A percentile compares a stretch with the other conserved stretches of the same genome.
phyloP scores from a whole-genome alignment of 495 filamentous ascomycete species.

The Hypoxylon fuscum region DNA sequence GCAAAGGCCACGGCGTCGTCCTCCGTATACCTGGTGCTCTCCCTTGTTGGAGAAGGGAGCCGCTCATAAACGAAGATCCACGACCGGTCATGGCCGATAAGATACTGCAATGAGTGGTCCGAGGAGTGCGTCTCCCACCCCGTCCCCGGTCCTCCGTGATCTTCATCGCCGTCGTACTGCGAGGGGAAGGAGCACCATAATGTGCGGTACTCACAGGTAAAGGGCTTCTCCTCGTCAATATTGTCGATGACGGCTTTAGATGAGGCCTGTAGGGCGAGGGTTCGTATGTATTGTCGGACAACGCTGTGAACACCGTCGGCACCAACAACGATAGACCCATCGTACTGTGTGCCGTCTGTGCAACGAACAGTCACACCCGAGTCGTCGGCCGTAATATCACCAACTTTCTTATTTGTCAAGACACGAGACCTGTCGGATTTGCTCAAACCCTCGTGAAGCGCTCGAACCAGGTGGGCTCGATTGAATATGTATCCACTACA shows the following conservation, averaged over 20 bases:
- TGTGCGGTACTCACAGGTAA: slow-evolving; percentile 17
- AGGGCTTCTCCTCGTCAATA: slow-evolving; percentile 31
- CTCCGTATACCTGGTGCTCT: slow-evolving; percentile 42
- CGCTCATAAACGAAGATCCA: slow-evolving; percentile 51
- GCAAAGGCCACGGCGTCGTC: slow-evolving; percentile 44
- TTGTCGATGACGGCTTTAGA: slow-evolving; percentile 4
- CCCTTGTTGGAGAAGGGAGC: slow-evolving; percentile 39
- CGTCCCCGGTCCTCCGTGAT: not conserved
- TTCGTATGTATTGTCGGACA: slow-evolving; percentile 49
- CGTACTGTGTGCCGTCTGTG: slow-evolving; percentile 48
- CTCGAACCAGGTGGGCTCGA: slow-evolving; percentile 37
- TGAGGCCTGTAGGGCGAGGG: slow-evolving; percentile 32
- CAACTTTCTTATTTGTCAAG: slow-evolving; percentile 43
- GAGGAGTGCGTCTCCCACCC: not conserved
- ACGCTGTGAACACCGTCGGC: slow-evolving; percentile 60
- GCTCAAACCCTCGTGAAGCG: slow-evolving; percentile 46
- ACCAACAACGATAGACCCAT: slow-evolving; percentile 58
- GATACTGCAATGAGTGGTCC: slow-evolving; percentile 23
- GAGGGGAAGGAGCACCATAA: slow-evolving; percentile 26
- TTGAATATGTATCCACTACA: slow-evolving; percentile 9
- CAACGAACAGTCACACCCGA: slow-evolving; percentile 38
- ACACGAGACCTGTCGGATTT: slow-evolving; percentile 46
- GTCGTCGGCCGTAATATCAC: slow-evolving; percentile 38
- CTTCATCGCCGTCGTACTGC: slow-evolving; percentile 2
- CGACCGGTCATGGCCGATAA: slow-evolving; percentile 37